These are phyloP conservation scores for Tetracladium marchalianum DNA, from an alignment of 495 filamentous ascomycete species.

Conservation along the genomic window DNA sequence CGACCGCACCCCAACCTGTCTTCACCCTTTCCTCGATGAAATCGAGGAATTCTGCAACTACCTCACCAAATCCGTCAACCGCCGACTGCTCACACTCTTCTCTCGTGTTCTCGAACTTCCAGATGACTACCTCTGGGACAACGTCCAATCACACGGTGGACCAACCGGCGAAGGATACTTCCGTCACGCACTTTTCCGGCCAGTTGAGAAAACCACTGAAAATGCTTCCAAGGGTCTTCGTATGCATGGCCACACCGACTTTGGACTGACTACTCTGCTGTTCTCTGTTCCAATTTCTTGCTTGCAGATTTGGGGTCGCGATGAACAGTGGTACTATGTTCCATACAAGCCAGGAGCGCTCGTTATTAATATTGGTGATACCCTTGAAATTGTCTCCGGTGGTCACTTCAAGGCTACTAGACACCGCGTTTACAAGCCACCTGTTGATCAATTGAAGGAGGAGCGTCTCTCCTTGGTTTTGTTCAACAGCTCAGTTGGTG, in stretches of 20 bases:
- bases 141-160: conserved; percentile 34
- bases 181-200: conserved; percentile 34
- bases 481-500: conserved; percentile 32
- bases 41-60: conserved; percentile 34
- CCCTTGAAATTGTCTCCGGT: conserved; percentile 35
- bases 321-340: conserved; percentile 34
- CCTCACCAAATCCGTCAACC: conserved; percentile 34
- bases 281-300: conserved; percentile 34
- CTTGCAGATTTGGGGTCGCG: conserved; percentile 33
- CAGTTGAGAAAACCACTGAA: conserved; percentile 28
- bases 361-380: conserved; percentile 38
- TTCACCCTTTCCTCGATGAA: conserved; percentile 37
- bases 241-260: conserved; percentile 38
- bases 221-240: conserved; percentile 30
- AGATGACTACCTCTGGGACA: conserved; percentile 35
- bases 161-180: conserved; percentile 37
- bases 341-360: conserved; percentile 33
- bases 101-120: conserved; percentile 36
- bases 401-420: conserved; percentile 39
- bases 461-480: conserved; percentile 33
- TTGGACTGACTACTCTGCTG: conserved; percentile 31
- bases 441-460: conserved; percentile 29
- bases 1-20: conserved; percentile 26
- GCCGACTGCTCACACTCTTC: conserved; percentile 32
- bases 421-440: conserved; percentile 32